Evolutionary conservation across 164 flowering plant genomes (phyloP).

Genomic region (Nymphaea colorata): DNA sequence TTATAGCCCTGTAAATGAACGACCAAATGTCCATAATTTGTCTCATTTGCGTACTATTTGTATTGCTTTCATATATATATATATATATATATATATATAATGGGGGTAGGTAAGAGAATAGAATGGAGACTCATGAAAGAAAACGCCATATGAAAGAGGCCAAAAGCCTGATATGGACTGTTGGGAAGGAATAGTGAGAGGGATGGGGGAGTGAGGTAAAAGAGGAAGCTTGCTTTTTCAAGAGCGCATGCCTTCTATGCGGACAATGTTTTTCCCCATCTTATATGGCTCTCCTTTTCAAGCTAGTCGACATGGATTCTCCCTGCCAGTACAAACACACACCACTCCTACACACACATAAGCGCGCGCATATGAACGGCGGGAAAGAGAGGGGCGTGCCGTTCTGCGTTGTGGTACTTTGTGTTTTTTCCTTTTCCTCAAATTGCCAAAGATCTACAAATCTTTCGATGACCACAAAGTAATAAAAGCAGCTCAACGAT

Average conservation of each 20-base stretch:
- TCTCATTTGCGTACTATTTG: background rate
- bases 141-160: slow-evolving; percentile 26
- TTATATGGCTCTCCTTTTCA: slow-evolving; percentile 35
- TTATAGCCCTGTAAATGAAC: no score
- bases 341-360: background rate
- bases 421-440: slow-evolving; percentile 13
- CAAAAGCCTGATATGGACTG: slow-evolving; percentile 13
- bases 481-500: slow-evolving; percentile 7
- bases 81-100: no score
- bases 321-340: slow-evolving; percentile 28
- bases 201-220: background rate
- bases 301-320: slow-evolving; percentile 43
- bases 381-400: background rate
- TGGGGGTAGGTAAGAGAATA: background rate
- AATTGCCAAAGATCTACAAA: slow-evolving; percentile 30
- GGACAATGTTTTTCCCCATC: slow-evolving; percentile 16
- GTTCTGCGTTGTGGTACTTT: background rate
- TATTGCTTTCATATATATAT: no score
- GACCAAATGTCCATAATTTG: no score
- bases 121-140: slow-evolving; percentile 8
- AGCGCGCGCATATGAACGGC: background rate
- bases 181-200: background rate
- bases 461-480: slow-evolving; percentile 18
- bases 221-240: slow-evolving; percentile 10
- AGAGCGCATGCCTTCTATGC: slow-evolving; percentile 31